phyloP scores from a whole-genome alignment of 768 basidiomycete genomes.

The Tulasnella sp. region DNA sequence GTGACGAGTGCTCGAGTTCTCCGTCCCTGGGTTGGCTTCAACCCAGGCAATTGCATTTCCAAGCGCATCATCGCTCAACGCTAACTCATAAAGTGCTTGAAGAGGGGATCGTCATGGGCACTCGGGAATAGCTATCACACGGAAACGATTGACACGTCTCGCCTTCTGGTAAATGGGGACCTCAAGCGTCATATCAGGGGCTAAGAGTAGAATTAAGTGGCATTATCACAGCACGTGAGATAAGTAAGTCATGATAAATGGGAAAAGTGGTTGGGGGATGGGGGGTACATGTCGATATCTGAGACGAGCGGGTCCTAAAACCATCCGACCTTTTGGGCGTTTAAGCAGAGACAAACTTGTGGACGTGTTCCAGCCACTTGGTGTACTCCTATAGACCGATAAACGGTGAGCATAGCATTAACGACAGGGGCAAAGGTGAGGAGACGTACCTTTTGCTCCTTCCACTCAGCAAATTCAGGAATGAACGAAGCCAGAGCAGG shows the following conservation, averaged over 20 bases:
- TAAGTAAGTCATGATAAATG: not conserved
- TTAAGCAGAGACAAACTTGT: slow-evolving; percentile 54
- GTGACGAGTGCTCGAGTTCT: not conserved
- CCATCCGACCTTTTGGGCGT: too few relatives aligned
- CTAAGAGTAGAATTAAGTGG: not conserved
- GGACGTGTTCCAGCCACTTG: slow-evolving; percentile 78
- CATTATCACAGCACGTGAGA: not conserved
- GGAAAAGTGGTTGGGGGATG: not conserved
- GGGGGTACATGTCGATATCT: not conserved
- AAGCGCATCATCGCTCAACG: too few relatives aligned
- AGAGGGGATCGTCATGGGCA: too few relatives aligned
- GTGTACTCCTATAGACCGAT: slow-evolving; percentile 70
- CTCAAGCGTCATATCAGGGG: not conserved
- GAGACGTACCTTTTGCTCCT: slow-evolving; percentile 81
- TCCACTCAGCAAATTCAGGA: slow-evolving; percentile 79
- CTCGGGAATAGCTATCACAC: too few relatives aligned
- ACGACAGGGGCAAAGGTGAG: slow-evolving; percentile 4
- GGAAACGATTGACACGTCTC: too few relatives aligned
- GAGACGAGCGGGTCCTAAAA: too few relatives aligned
- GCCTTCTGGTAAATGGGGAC: too few relatives aligned
- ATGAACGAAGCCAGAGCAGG: slow-evolving; percentile 79
- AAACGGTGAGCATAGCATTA: not conserved
- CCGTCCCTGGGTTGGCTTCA: not conserved
- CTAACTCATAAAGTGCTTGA: too few relatives aligned
- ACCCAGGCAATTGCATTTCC: too few relatives aligned